These are phyloP conservation scores for Colletotrichum truncatum DNA, from an alignment of 2,329 filamentous ascomycete genomes.

Conservation along the genomic window DNA sequence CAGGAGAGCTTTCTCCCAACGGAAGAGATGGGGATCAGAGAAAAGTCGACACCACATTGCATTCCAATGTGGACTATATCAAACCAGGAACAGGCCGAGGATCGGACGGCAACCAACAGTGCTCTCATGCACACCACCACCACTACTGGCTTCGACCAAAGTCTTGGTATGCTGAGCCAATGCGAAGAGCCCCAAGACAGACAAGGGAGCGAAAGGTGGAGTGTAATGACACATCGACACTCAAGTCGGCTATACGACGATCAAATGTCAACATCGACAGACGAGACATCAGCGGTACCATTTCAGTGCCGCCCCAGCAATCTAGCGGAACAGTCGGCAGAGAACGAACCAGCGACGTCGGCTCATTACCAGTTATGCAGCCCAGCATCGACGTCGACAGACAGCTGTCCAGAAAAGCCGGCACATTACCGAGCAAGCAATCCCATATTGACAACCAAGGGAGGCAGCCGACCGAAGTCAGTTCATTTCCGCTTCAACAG, in stretches of 20 bases:
- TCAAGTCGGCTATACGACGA: not conserved
- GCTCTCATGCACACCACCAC: constrained; percentile 68
- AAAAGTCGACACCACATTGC: not conserved
- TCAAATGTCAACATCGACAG: constrained; percentile 24
- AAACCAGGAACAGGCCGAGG: not conserved
- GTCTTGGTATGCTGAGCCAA: not conserved
- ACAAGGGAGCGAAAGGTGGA: constrained; percentile 11
- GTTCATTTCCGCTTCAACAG: not conserved
- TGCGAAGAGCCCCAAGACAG: not conserved
- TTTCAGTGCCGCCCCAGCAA: not conserved
- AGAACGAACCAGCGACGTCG: not conserved
- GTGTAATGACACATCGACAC: constrained; percentile 10
- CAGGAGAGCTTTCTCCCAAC: not conserved
- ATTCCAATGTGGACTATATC: not conserved
- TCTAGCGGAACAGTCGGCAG: not conserved
- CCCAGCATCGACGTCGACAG: not conserved
- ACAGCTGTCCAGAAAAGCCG: not conserved
- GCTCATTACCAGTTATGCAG: not conserved
- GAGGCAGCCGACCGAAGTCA: not conserved
- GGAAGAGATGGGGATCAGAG: not conserved
- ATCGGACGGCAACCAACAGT: constrained; percentile 44
- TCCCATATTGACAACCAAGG: not conserved
- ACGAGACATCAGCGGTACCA: not conserved
- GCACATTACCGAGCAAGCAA: not conserved
- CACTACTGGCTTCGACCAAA: constrained; percentile 64